Percentiles rank a stretch among this genome's conserved stretches.
These are phyloP conservation scores for Sonneratia caseolaris DNA, from an alignment of 345 rosid species.

Conservation along the genomic window DNA sequence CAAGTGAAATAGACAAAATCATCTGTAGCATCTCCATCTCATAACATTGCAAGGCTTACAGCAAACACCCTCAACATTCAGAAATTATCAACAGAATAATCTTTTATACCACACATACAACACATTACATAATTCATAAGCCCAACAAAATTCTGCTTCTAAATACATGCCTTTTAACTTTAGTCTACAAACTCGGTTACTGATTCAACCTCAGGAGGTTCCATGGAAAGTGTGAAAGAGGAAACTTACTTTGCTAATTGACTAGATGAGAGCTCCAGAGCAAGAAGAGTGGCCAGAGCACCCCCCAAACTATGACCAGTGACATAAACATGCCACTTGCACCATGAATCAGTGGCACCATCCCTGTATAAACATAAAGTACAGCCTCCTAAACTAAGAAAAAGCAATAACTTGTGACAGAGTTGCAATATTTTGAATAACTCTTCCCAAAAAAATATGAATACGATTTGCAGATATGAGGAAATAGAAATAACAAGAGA, in stretches of 20 bases:
- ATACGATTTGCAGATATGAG: background rate
- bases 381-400: background rate
- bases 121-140: background rate
- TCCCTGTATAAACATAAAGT: slow-evolving; percentile 34
- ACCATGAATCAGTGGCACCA: slow-evolving; percentile 29
- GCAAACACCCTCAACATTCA: background rate
- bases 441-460: background rate
- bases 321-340: slow-evolving; percentile 78
- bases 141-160: background rate
- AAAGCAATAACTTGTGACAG: background rate
- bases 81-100: background rate
- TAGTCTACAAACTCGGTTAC: background rate
- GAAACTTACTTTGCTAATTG: slow-evolving; percentile 62
- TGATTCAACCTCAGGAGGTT: background rate
- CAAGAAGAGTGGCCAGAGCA: slow-evolving; percentile 84
- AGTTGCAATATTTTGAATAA: background rate
- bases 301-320: slow-evolving; percentile 99
- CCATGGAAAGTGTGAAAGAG: slow-evolving; percentile 2
- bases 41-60: background rate
- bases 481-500: background rate
- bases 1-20: background rate
- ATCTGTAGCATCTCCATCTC: background rate
- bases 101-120: background rate
- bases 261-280: slow-evolving; percentile 90
- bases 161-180: background rate